phyloP scores from a whole-genome alignment of 2,329 filamentous ascomycete species.

The Colletotrichum sp. region DNA sequence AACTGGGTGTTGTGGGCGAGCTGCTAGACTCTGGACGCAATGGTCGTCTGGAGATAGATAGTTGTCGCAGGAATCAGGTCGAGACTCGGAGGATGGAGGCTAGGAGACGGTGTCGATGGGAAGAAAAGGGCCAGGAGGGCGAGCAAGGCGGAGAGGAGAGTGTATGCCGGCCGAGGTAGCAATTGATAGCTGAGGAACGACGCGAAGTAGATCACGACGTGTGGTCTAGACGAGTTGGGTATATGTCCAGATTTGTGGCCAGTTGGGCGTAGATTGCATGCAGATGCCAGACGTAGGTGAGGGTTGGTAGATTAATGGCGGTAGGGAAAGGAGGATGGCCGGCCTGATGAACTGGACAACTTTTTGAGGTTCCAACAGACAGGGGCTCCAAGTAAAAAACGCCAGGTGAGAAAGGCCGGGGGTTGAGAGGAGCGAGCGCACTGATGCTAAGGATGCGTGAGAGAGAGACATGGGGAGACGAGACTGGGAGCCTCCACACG shows the following conservation, averaged over 20 bases:
- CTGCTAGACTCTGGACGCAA: neutral
- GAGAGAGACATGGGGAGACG: neutral
- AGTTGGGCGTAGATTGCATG: conserved; percentile 7
- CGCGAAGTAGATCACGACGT: neutral
- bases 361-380: conserved; percentile 19
- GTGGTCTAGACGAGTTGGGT: neutral
- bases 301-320: neutral
- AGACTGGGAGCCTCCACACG: neutral
- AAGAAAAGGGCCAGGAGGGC: neutral
- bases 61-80: neutral
- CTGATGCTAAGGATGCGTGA: neutral
- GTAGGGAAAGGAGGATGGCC: neutral
- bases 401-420: neutral
- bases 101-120: neutral
- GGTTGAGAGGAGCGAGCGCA: conserved; percentile 1
- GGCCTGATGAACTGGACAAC: conserved; percentile 16
- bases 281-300: conserved; percentile 7
- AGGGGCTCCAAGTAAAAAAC: conserved; percentile 17
- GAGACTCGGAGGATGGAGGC: neutral
- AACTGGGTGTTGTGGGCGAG: neutral
- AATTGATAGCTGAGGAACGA: neutral
- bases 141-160: neutral
- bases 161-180: neutral
- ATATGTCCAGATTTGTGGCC: conserved; percentile 10
- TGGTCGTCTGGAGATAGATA: neutral